phyloP scores from a whole-genome alignment of 805 yeast species.

The Starmerella kuoi region DNA sequence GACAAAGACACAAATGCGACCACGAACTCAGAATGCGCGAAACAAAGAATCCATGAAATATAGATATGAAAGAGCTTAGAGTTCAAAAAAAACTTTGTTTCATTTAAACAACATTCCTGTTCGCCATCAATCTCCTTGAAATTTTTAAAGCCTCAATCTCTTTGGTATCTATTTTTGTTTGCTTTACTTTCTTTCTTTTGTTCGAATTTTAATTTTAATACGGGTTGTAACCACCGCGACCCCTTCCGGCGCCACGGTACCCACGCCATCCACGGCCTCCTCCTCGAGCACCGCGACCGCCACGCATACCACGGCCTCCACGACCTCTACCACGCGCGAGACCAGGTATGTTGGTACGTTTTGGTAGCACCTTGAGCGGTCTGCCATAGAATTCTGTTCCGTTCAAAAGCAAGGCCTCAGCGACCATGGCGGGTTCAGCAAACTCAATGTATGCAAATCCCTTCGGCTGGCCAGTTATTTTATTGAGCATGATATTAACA shows the following conservation, averaged over 20 bases:
- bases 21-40: too few species aligned
- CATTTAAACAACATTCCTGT: too few species aligned
- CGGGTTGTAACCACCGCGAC: constrained; percentile 34
- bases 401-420: constrained; percentile 52
- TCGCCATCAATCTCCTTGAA: too few species aligned
- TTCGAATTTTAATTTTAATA: too few species aligned
- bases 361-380: constrained; percentile 58
- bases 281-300: constrained; percentile 30
- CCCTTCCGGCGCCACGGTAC: constrained; percentile 24
- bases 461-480: constrained; percentile 58
- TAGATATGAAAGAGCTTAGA: too few species aligned
- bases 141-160: too few species aligned
- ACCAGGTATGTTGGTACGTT: constrained; percentile 75
- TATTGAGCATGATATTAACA: constrained; percentile 64
- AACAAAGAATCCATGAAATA: too few species aligned
- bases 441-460: constrained; percentile 84
- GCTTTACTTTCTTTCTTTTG: too few species aligned
- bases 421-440: constrained; percentile 51
- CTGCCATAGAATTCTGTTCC: constrained; percentile 59
- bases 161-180: too few species aligned
- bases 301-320: constrained; percentile 32
- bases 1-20: too few species aligned
- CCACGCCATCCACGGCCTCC: constrained; percentile 29
- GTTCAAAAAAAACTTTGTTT: too few species aligned
- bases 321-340: constrained; percentile 42